Conservation (phyloP, 345 rosid species). For the Citrus trifoliata region DNA sequence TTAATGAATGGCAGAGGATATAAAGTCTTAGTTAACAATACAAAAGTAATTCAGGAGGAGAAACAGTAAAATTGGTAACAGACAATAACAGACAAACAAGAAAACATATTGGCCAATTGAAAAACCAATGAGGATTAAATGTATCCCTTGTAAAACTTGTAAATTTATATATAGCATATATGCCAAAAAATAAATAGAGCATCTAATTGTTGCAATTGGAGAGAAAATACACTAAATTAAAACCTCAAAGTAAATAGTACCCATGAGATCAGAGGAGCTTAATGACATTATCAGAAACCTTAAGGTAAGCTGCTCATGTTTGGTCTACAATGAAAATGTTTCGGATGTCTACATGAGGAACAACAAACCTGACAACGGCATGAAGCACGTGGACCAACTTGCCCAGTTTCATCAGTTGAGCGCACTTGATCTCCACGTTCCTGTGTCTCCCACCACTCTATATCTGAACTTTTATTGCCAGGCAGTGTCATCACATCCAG, state of each 20-base stretch:
- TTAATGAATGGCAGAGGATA: slow-evolving; percentile 6
- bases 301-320: neutral
- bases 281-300: neutral
- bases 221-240: neutral
- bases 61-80: neutral
- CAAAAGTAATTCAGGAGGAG: neutral
- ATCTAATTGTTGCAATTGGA: neutral
- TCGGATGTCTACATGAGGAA: neutral
- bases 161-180: neutral
- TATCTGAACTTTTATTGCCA: slow-evolving; percentile 37
- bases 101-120: neutral
- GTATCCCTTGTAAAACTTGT: neutral
- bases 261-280: neutral
- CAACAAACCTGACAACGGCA: slow-evolving; percentile 93
- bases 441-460: slow-evolving; percentile 92
- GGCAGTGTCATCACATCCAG: slow-evolving; percentile 29
- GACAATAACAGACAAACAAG: neutral
- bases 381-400: slow-evolving; percentile 87
- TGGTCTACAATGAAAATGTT: neutral
- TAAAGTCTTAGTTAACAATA: neutral
- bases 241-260: neutral
- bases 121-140: neutral
- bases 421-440: slow-evolving; percentile 72
- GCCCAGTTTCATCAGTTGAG: slow-evolving; percentile 60
- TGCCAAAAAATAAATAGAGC: neutral